A percentile compares a stretch with the other conserved stretches of the same genome.
Evolutionary conservation across 331 rosid species (phyloP).

Genomic region (Pyracantha coccinea): DNA sequence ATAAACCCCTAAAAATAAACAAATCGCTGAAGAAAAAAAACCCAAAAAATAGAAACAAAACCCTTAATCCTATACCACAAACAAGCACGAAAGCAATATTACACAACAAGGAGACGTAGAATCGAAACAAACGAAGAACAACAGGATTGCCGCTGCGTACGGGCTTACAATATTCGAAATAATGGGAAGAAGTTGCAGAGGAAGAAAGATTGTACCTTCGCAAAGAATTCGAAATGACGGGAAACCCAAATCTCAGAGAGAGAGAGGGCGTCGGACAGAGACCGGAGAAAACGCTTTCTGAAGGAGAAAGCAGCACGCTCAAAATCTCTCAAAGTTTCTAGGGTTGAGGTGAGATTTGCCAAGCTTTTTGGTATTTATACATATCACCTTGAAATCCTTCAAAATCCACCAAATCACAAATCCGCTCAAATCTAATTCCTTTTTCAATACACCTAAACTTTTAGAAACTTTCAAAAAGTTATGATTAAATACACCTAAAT

Average conservation of each 20-base stretch:
- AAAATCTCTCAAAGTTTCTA: too few relatives aligned
- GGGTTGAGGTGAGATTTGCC: too few relatives aligned
- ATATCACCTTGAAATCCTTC: too few relatives aligned
- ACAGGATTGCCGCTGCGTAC: not conserved
- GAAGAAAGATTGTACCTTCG: not conserved
- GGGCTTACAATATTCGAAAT: not conserved
- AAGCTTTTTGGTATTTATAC: too few relatives aligned
- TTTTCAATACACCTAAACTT: too few relatives aligned
- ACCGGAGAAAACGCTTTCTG: not conserved
- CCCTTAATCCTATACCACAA: not conserved
- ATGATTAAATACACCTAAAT: too few relatives aligned
- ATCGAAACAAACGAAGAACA: not conserved
- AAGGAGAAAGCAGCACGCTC: too few relatives aligned
- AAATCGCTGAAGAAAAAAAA: not conserved
- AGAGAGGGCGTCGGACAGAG: not conserved
- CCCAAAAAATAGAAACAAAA: not conserved
- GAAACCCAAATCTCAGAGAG: not conserved
- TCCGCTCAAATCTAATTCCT: too few relatives aligned
- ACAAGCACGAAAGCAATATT: not conserved
- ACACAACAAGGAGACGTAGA: not conserved
- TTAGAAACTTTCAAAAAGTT: too few relatives aligned
- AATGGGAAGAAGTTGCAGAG: not conserved
- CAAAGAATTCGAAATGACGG: not conserved
- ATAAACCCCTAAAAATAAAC: too few relatives aligned
- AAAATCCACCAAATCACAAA: too few relatives aligned